Conservation (phyloP, 1,139 yeast species). For the Zygosaccharomyces sapae region DNA sequence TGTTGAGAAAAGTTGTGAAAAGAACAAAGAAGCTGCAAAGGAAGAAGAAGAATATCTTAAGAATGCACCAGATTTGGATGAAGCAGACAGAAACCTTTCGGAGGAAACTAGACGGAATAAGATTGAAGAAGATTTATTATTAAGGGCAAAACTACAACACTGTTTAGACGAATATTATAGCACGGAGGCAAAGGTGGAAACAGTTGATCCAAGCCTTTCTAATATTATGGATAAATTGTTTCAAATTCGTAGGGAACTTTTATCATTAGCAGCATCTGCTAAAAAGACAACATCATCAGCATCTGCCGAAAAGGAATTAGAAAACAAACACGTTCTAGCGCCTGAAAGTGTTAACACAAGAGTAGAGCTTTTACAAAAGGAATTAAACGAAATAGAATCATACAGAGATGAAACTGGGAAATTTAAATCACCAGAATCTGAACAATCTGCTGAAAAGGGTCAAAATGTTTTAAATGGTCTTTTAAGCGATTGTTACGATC, state of each 20-base stretch:
- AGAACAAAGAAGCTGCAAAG: conserved; percentile 36
- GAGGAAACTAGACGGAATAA: conserved; percentile 35
- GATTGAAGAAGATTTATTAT: conserved; percentile 53
- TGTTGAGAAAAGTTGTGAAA: conserved; percentile 44
- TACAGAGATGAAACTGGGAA: conserved; percentile 45
- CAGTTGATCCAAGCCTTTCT: conserved; percentile 54
- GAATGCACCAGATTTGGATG: conserved; percentile 5
- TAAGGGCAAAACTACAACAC: conserved; percentile 55
- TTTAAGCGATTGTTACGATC: conserved; percentile 75
- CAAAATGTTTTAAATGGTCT: conserved; percentile 68
- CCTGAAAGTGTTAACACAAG: conserved; percentile 26
- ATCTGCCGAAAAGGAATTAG: conserved; percentile 9
- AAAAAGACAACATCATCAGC: conserved; percentile 17
- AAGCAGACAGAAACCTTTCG: conserved; percentile 11
- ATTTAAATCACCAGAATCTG: conserved; percentile 41
- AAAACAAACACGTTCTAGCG: conserved; percentile 18
- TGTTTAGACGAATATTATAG: conserved; percentile 52
- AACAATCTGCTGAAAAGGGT: conserved; percentile 41
- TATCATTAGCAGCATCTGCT: conserved; percentile 45
- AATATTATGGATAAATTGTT: conserved; percentile 50
- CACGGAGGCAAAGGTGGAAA: conserved; percentile 51
- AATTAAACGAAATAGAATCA: conserved; percentile 42
- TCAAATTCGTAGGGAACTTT: conserved; percentile 49
- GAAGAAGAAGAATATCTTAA: conserved; percentile 27
- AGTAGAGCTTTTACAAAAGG: conserved; percentile 38